phyloP scores from a whole-genome alignment of 768 basidiomycete species.

The Boletus pseudo-olivaceus region DNA sequence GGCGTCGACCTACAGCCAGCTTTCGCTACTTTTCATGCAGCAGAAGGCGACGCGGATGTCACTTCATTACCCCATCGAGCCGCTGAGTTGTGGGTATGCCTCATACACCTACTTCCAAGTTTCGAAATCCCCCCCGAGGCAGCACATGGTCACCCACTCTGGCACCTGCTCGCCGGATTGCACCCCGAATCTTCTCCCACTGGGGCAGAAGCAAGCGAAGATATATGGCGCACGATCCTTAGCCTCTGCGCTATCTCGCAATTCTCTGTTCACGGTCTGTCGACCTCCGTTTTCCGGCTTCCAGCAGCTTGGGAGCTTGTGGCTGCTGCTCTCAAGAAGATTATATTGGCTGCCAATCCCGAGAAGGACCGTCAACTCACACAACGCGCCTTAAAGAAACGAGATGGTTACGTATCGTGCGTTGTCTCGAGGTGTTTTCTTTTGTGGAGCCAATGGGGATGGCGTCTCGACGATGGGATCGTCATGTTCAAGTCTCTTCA shows the following conservation, averaged over 20 bases:
- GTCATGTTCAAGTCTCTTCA: slow-evolving; percentile 60
- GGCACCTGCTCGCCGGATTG: slow-evolving; percentile 40
- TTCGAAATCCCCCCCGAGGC: slow-evolving; percentile 16
- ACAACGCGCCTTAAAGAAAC: slow-evolving; percentile 41
- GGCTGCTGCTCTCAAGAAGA: slow-evolving; percentile 50
- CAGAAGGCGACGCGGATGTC: slow-evolving; percentile 30
- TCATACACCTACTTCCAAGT: slow-evolving; percentile 54
- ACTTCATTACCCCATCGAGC: slow-evolving; percentile 40
- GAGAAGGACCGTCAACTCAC: slow-evolving; percentile 40
- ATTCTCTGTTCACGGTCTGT: slow-evolving; percentile 57
- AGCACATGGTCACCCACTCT: slow-evolving; percentile 38
- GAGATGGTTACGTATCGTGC: slow-evolving; percentile 68
- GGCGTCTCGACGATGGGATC: slow-evolving; percentile 59
- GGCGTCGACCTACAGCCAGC: slow-evolving; percentile 44
- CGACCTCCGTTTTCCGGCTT: slow-evolving; percentile 39
- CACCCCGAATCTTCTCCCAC: slow-evolving; percentile 32
- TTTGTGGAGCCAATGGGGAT: slow-evolving; percentile 74
- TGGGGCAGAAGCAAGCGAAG: slow-evolving; percentile 53
- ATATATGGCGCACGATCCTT: slow-evolving; percentile 69
- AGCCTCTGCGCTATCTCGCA: slow-evolving; percentile 73
- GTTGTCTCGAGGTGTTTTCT: slow-evolving; percentile 70
- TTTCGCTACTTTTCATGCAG: slow-evolving; percentile 17
- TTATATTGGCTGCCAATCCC: slow-evolving; percentile 52
- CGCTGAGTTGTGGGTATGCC: slow-evolving; percentile 71
- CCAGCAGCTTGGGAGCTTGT: slow-evolving; percentile 67